phyloP scores from a whole-genome alignment of 805 yeast genomes.

The Pichia rugopelliculosa region DNA sequence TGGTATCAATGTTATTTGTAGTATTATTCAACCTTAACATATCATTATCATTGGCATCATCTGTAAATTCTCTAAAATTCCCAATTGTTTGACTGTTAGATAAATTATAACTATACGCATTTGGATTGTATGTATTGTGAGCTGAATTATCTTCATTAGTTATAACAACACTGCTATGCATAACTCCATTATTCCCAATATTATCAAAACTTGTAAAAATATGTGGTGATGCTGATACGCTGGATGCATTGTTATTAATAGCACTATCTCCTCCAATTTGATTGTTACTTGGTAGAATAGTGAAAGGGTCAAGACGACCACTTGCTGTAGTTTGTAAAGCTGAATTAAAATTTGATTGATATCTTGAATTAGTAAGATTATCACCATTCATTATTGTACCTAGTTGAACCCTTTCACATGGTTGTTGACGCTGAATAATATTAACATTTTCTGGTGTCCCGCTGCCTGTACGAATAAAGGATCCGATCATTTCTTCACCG shows the following conservation, averaged over 20 bases:
- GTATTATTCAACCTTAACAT: not conserved
- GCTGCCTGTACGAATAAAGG: not conserved
- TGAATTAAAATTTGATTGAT: not conserved
- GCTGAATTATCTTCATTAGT: conserved; percentile 6
- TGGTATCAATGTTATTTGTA: not conserved
- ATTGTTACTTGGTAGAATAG: not conserved
- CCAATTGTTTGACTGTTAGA: conserved; percentile 27
- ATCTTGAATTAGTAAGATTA: not conserved
- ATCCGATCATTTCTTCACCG: not conserved
- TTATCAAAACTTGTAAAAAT: not conserved
- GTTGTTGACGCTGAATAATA: not conserved
- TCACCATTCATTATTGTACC: not conserved
- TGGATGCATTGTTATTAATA: not conserved
- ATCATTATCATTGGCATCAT: not conserved
- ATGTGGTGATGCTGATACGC: not conserved
- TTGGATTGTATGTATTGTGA: conserved; percentile 25
- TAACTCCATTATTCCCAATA: not conserved
- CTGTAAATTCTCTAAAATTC: conserved; percentile 14
- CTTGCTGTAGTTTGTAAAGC: not conserved
- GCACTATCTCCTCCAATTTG: not conserved
- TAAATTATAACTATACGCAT: conserved; percentile 20
- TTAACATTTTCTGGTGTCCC: not conserved
- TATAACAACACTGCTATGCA: not conserved
- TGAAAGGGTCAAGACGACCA: not conserved
- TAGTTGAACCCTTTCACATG: not conserved